Evolutionary conservation across 1,284 basidiomycete species (phyloP).

Genomic region (Peniophora sp.): DNA sequence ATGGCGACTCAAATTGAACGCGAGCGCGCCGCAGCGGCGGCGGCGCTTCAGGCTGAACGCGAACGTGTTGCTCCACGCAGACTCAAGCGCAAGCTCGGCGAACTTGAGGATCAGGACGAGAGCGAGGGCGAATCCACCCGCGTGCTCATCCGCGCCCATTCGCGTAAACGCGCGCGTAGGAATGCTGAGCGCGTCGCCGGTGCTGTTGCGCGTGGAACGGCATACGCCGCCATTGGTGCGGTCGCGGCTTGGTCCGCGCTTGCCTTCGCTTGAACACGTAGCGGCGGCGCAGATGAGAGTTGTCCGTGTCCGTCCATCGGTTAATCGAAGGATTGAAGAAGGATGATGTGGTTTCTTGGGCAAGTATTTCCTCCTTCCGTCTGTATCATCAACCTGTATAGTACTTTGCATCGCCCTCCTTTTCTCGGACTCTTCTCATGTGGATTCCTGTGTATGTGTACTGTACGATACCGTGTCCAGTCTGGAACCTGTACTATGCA

Average conservation of each 20-base stretch:
- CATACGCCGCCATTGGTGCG: slow-evolving; percentile 53
- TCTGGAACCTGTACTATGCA: too few species aligned
- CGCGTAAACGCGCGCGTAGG: slow-evolving; percentile 36
- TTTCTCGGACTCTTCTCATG: too few species aligned
- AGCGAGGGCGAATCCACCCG: slow-evolving; percentile 3
- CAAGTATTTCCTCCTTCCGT: too few species aligned
- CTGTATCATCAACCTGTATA: too few species aligned
- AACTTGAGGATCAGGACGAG: slow-evolving; percentile 11
- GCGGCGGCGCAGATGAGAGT: too few species aligned
- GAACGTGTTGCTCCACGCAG: slow-evolving; percentile 6
- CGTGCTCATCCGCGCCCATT: background rate
- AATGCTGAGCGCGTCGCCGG: slow-evolving; percentile 28
- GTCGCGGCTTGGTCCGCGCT: slow-evolving; percentile 62
- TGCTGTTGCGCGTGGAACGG: slow-evolving; percentile 41
- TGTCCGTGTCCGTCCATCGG: too few species aligned
- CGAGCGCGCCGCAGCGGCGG: too few species aligned
- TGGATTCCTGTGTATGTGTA: too few species aligned
- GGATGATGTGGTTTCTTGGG: too few species aligned
- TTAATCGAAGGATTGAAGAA: too few species aligned
- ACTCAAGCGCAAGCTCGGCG: slow-evolving; percentile 25
- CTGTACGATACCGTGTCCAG: too few species aligned
- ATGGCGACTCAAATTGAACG: slow-evolving; percentile 15
- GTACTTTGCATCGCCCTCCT: too few species aligned
- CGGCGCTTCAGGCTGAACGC: slow-evolving; percentile 17
- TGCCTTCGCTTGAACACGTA: slow-evolving; percentile 42